These are phyloP conservation scores for Kluyveromyces nonfermentans DNA, from an alignment of 805 yeast species.

Conservation along the genomic window DNA sequence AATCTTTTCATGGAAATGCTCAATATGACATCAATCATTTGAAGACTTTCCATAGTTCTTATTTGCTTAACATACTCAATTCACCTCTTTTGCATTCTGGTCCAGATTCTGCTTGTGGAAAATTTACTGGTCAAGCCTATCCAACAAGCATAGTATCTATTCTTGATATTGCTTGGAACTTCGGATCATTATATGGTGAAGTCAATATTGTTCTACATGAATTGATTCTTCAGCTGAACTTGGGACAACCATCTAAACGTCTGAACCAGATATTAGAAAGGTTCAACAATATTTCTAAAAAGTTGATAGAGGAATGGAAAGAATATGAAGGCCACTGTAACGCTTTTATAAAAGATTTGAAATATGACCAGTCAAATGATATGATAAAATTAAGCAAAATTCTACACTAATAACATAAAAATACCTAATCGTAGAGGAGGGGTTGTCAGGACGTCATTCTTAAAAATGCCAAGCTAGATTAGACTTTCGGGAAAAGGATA, in stretches of 20 bases:
- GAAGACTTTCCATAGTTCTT: conserved; percentile 28
- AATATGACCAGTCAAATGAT: conserved; percentile 41
- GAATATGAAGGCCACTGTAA: conserved; percentile 36
- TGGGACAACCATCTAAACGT: conserved; percentile 17
- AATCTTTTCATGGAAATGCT: conserved; percentile 10
- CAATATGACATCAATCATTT: conserved; percentile 44
- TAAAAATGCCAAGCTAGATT: neutral
- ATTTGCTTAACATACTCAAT: conserved; percentile 18
- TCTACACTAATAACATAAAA: conserved; percentile 13
- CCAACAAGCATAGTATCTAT: conserved; percentile 35
- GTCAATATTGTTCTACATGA: conserved; percentile 31
- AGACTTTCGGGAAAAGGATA: too few relatives aligned
- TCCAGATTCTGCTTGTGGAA: conserved; percentile 19
- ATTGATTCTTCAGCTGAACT: conserved; percentile 25
- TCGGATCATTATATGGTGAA: conserved; percentile 31
- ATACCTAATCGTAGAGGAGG: neutral
- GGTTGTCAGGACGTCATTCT: neutral
- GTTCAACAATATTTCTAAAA: conserved; percentile 32
- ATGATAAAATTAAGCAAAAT: conserved; percentile 39
- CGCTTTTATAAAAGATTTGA: conserved; percentile 42
- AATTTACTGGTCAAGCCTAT: conserved; percentile 32
- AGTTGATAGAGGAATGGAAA: conserved; percentile 34
- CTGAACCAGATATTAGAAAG: conserved; percentile 19
- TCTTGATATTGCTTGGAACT: conserved; percentile 31
- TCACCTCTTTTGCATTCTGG: conserved; percentile 1